These are phyloP conservation scores for Chenopodium berlandieri DNA, from an alignment of 148 eudicot genomes.

Conservation along the genomic window DNA sequence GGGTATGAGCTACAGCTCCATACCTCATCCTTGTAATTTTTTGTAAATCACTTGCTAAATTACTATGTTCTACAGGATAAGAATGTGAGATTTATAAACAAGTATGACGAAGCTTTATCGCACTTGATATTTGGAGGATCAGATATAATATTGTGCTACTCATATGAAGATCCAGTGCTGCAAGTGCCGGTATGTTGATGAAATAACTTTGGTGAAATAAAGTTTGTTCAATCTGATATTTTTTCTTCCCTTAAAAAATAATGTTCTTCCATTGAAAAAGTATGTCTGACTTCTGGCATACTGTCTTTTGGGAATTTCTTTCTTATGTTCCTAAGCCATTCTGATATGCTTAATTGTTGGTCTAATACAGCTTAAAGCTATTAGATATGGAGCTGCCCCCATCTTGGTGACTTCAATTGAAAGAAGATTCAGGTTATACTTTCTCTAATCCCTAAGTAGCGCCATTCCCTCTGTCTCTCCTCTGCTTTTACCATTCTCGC, in stretches of 20 bases:
- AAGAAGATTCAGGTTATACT: slow-evolving; percentile 41
- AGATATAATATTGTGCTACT: slow-evolving; percentile 57
- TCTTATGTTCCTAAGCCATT: background rate
- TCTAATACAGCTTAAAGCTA: slow-evolving; percentile 48
- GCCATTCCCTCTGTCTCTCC: background rate
- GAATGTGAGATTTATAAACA: slow-evolving; percentile 43
- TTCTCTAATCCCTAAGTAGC: background rate
- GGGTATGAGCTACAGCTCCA: background rate
- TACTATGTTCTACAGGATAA: slow-evolving; percentile 35
- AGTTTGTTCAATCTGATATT: background rate
- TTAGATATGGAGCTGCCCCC: slow-evolving; percentile 60
- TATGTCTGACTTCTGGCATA: background rate
- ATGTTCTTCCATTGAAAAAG: background rate
- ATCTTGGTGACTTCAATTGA: slow-evolving; percentile 32
- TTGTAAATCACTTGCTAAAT: background rate
- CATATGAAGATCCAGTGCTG: slow-evolving; percentile 54
- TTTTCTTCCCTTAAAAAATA: background rate
- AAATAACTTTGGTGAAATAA: background rate
- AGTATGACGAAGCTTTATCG: slow-evolving; percentile 51
- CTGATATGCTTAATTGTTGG: slow-evolving; percentile 1
- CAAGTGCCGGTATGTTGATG: slow-evolving; percentile 53
- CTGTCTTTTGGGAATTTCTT: background rate
- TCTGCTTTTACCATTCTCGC: background rate
- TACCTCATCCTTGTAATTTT: background rate
- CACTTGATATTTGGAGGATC: slow-evolving; percentile 61